Base-by-base conservation (phyloP, 371 early-diverging fungal genomes). In the Mucor racemosus region DNA sequence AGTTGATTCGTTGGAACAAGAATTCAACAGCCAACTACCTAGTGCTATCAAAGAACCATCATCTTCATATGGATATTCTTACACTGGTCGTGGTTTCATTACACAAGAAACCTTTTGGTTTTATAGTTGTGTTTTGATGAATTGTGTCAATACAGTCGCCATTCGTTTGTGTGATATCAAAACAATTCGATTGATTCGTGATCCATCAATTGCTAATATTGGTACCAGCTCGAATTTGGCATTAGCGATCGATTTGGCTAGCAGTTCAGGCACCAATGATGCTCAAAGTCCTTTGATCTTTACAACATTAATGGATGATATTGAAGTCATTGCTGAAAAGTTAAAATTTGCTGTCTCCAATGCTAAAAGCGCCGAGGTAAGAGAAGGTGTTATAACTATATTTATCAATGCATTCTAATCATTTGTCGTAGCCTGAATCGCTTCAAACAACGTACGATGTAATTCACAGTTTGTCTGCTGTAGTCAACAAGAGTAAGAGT, bases 101-200 rank as follows among this genome's bases (percentile, higher is more conserved):
- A 82, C 83, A 6, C 83, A 82, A 58, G 74, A 77, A 10, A 76
- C 78, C 0, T 78, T 82, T 62, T 82, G 83, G 83, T 80, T 80
- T 38, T 80, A 82, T 40, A 78, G 80, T 41, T 82, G 80, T 67
- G 65, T 78, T 3, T 31, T 78, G 59, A 74, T 82, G 75, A 75
- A 74, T 15, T 79, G 82, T 31, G 77, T 82, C 13, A 74, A 79
- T 56, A 78, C 80, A n/a, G 78, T 78, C 44, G 83, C 83, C 34
- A 67, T 82, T 17, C 74, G 76, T 7, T 41, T 82, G 11, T 42
- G 62, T 15, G 79, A 78, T 59, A 80, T 82, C 41, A 72, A 75
- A 41, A 56, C 60, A 0, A 60, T 82, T 38, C 76, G 80, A 9
- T 56, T 80, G 26, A 69, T 78, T 34, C 77, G 78, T 31, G 83